Evolutionary conservation across 441 rosid genomes (phyloP), one percentile per base, ranked within the genome.

Genomic region (Jatropha podagrica): DNA sequence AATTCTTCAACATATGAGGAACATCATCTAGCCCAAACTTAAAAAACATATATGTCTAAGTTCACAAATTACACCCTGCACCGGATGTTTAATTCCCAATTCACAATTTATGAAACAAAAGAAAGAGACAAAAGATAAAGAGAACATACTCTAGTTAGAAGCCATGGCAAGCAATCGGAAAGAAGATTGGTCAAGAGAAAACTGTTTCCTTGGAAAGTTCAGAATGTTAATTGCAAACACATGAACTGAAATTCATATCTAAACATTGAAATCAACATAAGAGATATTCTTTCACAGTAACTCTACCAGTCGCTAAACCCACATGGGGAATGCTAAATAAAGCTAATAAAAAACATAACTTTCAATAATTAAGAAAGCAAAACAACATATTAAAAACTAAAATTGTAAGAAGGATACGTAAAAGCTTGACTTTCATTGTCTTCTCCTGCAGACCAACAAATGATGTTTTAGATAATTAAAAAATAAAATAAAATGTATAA

Each of bases 371-470:
- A 40, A 64, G 55, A 52, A 37, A 23, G 11, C 37, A 40, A 52
- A 56, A 52, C 12, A 15, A 48, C 41, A 14, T 23, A 72, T n/a
- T 18, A 42, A 32, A 10, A 65, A 69, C 23, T 17, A 26, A 59
- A 66, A 23, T 26, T 44, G 69, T 40, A 65, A 73, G 65, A 83
- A 89, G 95, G 97, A 94, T 94, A 94, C 93, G 92, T 81, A 94
- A 82, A 72, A 92, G 77, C 85, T 92, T 91, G 74, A 94, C 95
- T 87, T 86, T 91, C 98, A 92, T 91, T 17, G 54, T 73, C 65
- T 64, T 77, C 72, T 48, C 84, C 88, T 84, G 86, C 81, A 85
- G 4, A 48, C 52, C 52, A 48, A 12, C 52, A 48, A 48, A 48
- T 48, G 52, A 32, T 48, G 4, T 15, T 48, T 48, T 13, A 48